phyloP scores from a whole-genome alignment of 2,329 filamentous ascomycete genomes.

The Bipolaris cookei region DNA sequence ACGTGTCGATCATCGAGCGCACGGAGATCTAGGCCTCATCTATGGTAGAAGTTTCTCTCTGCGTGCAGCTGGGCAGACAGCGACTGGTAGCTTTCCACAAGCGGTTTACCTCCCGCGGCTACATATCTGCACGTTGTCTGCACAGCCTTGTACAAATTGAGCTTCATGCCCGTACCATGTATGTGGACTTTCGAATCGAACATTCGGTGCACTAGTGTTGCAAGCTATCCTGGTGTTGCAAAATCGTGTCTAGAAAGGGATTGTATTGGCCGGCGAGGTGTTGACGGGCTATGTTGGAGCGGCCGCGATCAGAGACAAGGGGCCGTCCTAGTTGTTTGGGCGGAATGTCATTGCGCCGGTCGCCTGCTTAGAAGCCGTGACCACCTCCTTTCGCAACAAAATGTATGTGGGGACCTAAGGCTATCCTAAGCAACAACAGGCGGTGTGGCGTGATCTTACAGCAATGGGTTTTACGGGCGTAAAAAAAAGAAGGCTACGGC shows the following conservation, averaged over 20 bases:
- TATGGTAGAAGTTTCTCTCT: neutral
- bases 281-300: neutral
- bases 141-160: conserved; percentile 18
- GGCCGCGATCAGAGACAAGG: conserved; percentile 5
- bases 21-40: conserved; percentile 7
- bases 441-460: conserved; percentile 25
- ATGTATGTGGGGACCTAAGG: neutral
- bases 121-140: conserved; percentile 22
- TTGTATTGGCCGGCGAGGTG: neutral
- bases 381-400: neutral
- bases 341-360: conserved; percentile 13
- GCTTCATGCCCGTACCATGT: conserved; percentile 16
- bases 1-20: conserved; percentile 5
- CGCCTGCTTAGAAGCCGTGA: conserved; percentile 1
- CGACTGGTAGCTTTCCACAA: conserved; percentile 11
- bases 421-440: conserved; percentile 6
- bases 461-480: conserved; percentile 1
- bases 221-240: conserved; percentile 4
- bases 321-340: conserved; percentile 2
- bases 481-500: conserved; percentile 6
- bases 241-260: neutral
- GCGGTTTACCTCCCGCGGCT: conserved; percentile 21
- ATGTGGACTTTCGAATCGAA: conserved; percentile 16
- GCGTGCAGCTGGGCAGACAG: conserved; percentile 2
- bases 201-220: conserved; percentile 18